Conservation (phyloP, 2,329 filamentous ascomycete genomes). For the Coniochaeta hoffmannii region DNA sequence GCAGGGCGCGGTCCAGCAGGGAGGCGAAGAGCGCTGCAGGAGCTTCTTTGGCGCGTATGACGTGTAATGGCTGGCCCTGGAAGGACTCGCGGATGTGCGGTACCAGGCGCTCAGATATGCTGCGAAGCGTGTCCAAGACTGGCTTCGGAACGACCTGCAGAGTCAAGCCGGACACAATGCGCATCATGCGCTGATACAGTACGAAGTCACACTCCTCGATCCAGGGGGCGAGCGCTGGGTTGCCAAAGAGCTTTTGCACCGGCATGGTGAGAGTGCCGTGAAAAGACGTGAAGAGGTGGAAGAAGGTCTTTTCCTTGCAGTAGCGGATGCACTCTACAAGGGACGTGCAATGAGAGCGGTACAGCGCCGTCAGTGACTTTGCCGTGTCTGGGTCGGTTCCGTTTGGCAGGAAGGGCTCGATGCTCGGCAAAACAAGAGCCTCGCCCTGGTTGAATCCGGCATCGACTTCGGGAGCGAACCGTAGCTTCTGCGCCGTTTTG, state of each 20-base stretch:
- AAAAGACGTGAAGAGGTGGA: constrained; percentile 89
- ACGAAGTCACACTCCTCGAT: constrained; percentile 93
- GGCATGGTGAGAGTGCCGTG: constrained; percentile 95
- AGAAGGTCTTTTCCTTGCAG: constrained; percentile 95
- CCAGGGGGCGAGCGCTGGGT: constrained; percentile 79
- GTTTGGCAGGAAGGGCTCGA: constrained; percentile 70
- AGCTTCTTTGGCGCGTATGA: constrained; percentile 77
- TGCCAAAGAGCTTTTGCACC: constrained; percentile 83
- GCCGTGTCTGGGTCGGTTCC: constrained; percentile 84
- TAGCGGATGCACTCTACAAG: constrained; percentile 92
- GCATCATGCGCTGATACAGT: constrained; percentile 95
- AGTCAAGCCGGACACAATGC: constrained; percentile 80
- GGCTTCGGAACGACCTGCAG: constrained; percentile 85
- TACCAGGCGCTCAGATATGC: constrained; percentile 76
- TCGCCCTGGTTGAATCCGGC: constrained; percentile 49
- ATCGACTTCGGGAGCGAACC: constrained; percentile 52
- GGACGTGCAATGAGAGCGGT: constrained; percentile 90
- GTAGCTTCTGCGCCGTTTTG: constrained; percentile 52
- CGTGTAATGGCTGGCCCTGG: constrained; percentile 75
- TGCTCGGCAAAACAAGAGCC: constrained; percentile 68
- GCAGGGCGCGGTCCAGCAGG: constrained; percentile 76
- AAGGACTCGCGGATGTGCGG: constrained; percentile 79
- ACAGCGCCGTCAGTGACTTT: constrained; percentile 77
- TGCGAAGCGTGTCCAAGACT: constrained; percentile 79
- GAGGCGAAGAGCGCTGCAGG: constrained; percentile 85